Evolutionary conservation across 371 early-diverging fungal species (phyloP), one percentile per base, ranked within the genome.

Genomic region (Mortierella sp.): DNA sequence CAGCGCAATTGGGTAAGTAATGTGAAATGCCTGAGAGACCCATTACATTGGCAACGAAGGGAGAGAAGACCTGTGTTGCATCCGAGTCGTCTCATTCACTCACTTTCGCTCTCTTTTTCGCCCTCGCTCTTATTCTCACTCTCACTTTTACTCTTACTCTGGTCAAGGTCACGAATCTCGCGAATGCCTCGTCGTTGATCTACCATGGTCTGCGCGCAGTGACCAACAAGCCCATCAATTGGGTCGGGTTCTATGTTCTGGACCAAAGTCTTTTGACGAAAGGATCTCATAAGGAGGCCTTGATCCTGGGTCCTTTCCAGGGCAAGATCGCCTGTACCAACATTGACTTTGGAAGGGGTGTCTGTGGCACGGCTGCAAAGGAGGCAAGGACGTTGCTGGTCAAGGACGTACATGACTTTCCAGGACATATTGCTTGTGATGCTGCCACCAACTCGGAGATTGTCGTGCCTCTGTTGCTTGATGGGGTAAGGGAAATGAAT

Each of bases 371-470:
- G 4, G 92, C 93, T 1, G 95, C 95, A 5, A 62, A 64, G 3
- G 81, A 81, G 44, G 73, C 80, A 26, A 12, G 75, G 62, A 85
- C 93, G 0, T 83, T 90, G 60, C 66, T 96, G 3, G 91, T 97
- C 47, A 69, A 80, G 59, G 91, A 97, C 72, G 96, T 96, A 26
- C 93, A 94, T 76, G 84, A 85, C 47, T 96, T 95, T 65, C 89
- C 91, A 7, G 96, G 95, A 21, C 97, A 97, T 84, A 97, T 97
- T 81, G 95, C 96, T 1, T 97, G 97, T 70, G 97, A 97, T 81
- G 85, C 94, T 15, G 92, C 91, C 7, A 91, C 92, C n/a, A 87
- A 91, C 69, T 93, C 93, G 51, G 97, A 97, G 83, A 86, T 96
- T 46, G 97, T 97, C 0, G 90, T 97, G 47, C 97, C 97, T n/a